Evolutionary conservation across 2,329 filamentous ascomycete genomes (phyloP).

Genomic region (Apiospora malaysiana): DNA sequence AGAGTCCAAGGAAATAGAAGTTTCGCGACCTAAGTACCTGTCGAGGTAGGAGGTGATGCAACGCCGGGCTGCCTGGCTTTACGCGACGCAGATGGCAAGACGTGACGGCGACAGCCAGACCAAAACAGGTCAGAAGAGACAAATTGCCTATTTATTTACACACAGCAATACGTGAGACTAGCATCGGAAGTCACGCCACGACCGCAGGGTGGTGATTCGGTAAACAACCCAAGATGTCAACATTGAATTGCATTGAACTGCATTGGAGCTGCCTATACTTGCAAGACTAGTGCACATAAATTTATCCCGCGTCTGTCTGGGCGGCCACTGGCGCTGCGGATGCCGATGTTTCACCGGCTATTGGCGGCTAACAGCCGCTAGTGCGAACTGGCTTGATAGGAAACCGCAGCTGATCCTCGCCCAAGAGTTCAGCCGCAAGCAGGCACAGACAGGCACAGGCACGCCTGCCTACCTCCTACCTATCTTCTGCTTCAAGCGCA

Average conservation of each 20-base stretch:
- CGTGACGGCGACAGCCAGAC: background rate
- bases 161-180: background rate
- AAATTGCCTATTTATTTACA: background rate
- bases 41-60: background rate
- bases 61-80: constrained; percentile 3
- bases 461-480: no score
- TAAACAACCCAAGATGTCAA: background rate
- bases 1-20: no score
- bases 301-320: background rate
- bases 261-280: background rate
- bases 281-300: background rate
- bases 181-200: background rate
- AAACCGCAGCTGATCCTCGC: background rate
- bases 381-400: background rate
- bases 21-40: background rate
- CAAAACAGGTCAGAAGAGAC: background rate
- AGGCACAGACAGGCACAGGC: no score
- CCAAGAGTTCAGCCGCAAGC: background rate
- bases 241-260: background rate
- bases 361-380: constrained; percentile 5
- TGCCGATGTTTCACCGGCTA: constrained; percentile 10
- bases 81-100: background rate
- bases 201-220: background rate
- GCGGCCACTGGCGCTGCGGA: background rate
- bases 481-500: background rate